These are phyloP conservation scores for Cordyceps tenuipes DNA, from an alignment of 2,329 filamentous ascomycete species.

Conservation along the genomic window DNA sequence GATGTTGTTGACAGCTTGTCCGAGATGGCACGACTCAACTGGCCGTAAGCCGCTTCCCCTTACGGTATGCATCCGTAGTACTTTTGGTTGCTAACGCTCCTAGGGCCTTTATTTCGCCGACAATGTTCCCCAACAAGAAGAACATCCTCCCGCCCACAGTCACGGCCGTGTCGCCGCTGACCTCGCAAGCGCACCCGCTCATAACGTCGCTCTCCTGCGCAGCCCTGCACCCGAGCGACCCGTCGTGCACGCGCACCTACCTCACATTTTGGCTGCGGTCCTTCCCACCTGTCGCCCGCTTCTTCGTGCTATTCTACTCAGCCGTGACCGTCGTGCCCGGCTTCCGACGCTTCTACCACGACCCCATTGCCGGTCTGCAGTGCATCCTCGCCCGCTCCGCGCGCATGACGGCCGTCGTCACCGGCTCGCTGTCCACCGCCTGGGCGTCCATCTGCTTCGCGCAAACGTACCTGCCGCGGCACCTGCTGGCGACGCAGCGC, in stretches of 20 bases:
- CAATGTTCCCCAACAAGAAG: conserved; percentile 68
- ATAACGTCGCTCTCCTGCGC: conserved; percentile 83
- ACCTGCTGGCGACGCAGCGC: conserved; percentile 68
- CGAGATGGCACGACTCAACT: conserved; percentile 70
- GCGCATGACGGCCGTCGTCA: conserved; percentile 63
- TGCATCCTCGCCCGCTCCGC: conserved; percentile 60
- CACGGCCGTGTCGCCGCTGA: conserved; percentile 64
- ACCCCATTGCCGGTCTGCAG: conserved; percentile 60
- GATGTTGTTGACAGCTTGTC: conserved; percentile 75
- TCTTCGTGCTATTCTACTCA: conserved; percentile 69
- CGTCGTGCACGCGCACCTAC: conserved; percentile 81
- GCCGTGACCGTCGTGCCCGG: conserved; percentile 58
- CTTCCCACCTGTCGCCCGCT: conserved; percentile 69
- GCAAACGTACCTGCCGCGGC: conserved; percentile 67
- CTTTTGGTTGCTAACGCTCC: neutral
- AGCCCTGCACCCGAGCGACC: conserved; percentile 76
- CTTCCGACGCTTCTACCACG: conserved; percentile 58
- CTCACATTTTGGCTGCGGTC: conserved; percentile 79
- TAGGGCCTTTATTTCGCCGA: conserved; percentile 73
- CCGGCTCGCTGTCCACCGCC: conserved; percentile 72
- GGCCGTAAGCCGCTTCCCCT: conserved; percentile 56
- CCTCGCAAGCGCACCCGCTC: conserved; percentile 75
- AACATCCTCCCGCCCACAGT: conserved; percentile 57
- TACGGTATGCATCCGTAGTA: neutral
- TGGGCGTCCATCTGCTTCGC: conserved; percentile 91